Conservation (phyloP, 352 stramenopile species). For the Phytophthora citricola region DNA sequence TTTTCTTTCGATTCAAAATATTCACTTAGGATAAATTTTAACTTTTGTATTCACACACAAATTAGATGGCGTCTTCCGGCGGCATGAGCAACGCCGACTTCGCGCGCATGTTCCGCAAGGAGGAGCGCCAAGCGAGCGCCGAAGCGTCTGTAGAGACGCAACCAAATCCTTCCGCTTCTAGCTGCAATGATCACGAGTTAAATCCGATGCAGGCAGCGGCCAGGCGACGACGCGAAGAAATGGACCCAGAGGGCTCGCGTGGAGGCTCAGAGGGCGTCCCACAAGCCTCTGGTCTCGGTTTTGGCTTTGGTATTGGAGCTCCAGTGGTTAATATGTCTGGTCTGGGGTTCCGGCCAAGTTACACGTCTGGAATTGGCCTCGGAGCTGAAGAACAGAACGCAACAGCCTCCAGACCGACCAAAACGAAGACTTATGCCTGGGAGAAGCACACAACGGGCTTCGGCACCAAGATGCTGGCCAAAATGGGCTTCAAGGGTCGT, state of each 20-base stretch:
- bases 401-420: slow-evolving; percentile 10
- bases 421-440: slow-evolving; percentile 74
- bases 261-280: slow-evolving; percentile 12
- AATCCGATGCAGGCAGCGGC: slow-evolving; percentile 29
- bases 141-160: neutral
- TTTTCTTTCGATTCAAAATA: too few species aligned
- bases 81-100: slow-evolving; percentile 83
- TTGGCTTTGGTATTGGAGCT: slow-evolving; percentile 4
- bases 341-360: slow-evolving; percentile 25
- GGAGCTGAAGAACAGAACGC: slow-evolving; percentile 10
- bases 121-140: slow-evolving; percentile 29
- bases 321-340: slow-evolving; percentile 2
- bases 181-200: neutral
- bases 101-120: slow-evolving; percentile 72
- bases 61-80: slow-evolving; percentile 20
- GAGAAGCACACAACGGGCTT: slow-evolving; percentile 98
- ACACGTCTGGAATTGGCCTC: slow-evolving; percentile 25
- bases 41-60: too few species aligned
- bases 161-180: neutral
- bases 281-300: slow-evolving; percentile 10
- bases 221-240: slow-evolving; percentile 33
- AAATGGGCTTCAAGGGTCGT: slow-evolving; percentile 96
- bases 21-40: too few species aligned
- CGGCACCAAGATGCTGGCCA: slow-evolving; percentile 94
- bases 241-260: slow-evolving; percentile 5